Evolutionary conservation across 306 rosid genomes (phyloP).

Genomic region (Clitoria ternatea): DNA sequence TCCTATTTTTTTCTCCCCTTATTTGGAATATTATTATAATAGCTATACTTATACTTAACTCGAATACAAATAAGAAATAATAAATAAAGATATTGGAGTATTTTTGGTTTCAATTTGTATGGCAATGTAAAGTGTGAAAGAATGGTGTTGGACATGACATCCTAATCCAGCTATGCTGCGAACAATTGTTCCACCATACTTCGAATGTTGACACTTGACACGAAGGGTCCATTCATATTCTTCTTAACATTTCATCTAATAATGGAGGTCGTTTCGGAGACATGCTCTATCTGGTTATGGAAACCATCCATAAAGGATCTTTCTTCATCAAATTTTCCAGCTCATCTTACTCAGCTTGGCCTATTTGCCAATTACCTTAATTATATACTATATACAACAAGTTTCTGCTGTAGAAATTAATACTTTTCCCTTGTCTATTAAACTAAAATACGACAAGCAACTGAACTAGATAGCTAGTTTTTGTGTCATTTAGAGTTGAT

Average conservation of each 20-base stretch:
- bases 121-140: not conserved
- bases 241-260: not conserved
- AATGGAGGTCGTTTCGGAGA: not conserved
- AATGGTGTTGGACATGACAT: not conserved
- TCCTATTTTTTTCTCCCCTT: not conserved
- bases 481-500: not conserved
- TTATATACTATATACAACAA: not conserved
- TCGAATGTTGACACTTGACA: conserved; percentile 10
- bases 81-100: too few species aligned
- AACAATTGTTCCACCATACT: conserved; percentile 1
- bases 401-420: not conserved
- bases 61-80: too few species aligned
- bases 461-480: not conserved
- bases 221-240: not conserved
- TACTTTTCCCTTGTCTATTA: not conserved
- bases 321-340: conserved; percentile 10
- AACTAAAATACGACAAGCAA: not conserved
- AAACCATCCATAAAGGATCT: not conserved
- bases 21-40: not conserved
- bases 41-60: too few species aligned
- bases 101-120: not conserved
- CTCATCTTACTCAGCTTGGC: not conserved
- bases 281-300: not conserved
- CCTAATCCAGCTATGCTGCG: conserved; percentile 1
- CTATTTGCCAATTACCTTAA: conserved; percentile 15